Evolutionary conservation across 1,284 basidiomycete genomes (phyloP).

Genomic region (Cryptococcus amylolentus): DNA sequence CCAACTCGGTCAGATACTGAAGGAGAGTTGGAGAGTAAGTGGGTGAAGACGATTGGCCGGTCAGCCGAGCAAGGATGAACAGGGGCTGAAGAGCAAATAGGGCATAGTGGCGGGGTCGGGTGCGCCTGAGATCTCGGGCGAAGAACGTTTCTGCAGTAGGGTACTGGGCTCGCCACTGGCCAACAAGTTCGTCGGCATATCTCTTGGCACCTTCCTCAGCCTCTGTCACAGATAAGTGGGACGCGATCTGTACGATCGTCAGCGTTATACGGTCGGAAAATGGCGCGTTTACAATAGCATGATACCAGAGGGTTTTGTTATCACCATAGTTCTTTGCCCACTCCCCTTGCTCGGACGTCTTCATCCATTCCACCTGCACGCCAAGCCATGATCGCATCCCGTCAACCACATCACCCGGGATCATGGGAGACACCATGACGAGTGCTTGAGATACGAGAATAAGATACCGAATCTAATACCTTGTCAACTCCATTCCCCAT

Average conservation of each 20-base stretch:
- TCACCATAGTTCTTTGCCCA: constrained; percentile 6
- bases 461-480: constrained; percentile 20
- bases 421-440: neutral
- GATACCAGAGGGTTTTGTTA: constrained; percentile 31
- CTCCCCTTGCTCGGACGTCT: constrained; percentile 22
- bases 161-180: neutral
- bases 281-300: constrained; percentile 22
- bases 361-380: constrained; percentile 30
- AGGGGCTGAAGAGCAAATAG: constrained; percentile 31
- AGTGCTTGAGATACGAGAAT: constrained; percentile 26
- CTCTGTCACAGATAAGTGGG: constrained; percentile 11
- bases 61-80: constrained; percentile 21
- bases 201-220: neutral
- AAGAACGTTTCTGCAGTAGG: neutral
- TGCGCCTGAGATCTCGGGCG: constrained; percentile 2
- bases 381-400: constrained; percentile 17
- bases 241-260: constrained; percentile 9
- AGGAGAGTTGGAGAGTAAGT: neutral
- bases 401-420: constrained; percentile 5
- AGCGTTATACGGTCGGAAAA: neutral
- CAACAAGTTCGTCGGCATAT: neutral
- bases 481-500: too few relatives aligned
- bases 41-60: neutral
- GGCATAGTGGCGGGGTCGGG: constrained; percentile 28
- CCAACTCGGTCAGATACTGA: neutral